Conservation (phyloP, 2,329 filamentous ascomycete genomes). For the Fusarium metavorans region DNA sequence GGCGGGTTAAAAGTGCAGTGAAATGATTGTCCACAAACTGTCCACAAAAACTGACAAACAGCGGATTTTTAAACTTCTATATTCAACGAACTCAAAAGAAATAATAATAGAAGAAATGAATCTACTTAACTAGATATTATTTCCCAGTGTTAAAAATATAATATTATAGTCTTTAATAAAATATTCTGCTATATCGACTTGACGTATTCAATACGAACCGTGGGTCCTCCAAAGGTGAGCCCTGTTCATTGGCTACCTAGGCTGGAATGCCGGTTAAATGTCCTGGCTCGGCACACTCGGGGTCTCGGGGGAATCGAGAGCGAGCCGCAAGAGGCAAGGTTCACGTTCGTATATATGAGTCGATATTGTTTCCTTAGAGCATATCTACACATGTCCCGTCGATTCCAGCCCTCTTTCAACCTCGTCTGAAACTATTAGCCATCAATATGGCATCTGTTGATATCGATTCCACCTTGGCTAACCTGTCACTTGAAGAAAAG, state of each 20-base stretch:
- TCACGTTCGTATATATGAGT: background rate
- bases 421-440: background rate
- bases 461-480: background rate
- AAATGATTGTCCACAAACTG: too few species aligned
- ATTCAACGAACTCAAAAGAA: too few species aligned
- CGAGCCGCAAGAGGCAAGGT: background rate
- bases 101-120: too few species aligned
- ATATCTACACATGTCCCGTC: accelerated
- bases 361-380: background rate
- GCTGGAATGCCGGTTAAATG: background rate
- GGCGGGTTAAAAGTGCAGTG: background rate
- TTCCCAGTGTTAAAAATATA: too few species aligned
- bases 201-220: too few species aligned
- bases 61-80: too few species aligned
- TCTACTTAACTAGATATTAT: too few species aligned
- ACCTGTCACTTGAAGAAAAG: background rate
- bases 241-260: too few species aligned
- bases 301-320: background rate
- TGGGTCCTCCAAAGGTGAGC: too few species aligned
- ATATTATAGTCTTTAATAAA: too few species aligned
- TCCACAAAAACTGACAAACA: too few species aligned
- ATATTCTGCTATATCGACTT: too few species aligned
- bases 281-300: background rate
- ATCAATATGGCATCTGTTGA: background rate
- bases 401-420: background rate